These are phyloP conservation scores for Scedosporium boydii DNA, from an alignment of 2,329 filamentous ascomycete genomes.

Conservation along the genomic window DNA sequence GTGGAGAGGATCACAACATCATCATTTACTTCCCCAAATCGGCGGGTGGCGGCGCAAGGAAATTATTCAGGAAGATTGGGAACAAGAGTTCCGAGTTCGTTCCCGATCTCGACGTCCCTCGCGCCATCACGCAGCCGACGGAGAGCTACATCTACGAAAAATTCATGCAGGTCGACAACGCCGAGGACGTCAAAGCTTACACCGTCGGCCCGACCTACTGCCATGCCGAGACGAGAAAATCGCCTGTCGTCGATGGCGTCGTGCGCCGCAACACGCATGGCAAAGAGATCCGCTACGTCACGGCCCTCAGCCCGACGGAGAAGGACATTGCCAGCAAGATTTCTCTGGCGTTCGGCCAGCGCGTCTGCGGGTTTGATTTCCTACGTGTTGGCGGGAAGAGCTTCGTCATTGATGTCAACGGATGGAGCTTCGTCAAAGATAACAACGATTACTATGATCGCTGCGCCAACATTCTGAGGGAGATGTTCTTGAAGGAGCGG, in stretches of 20 bases:
- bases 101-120: conserved; percentile 62
- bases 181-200: conserved; percentile 97
- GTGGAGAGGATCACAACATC: conserved; percentile 97
- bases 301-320: conserved; percentile 70
- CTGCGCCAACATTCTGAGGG: conserved; percentile 73
- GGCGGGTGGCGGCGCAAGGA: conserved; percentile 77
- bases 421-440: conserved; percentile 99
- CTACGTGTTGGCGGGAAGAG: conserved; percentile 81
- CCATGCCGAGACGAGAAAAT: conserved; percentile 94
- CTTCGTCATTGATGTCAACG: conserved; percentile 97
- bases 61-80: conserved; percentile 92
- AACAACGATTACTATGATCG: conserved; percentile 98
- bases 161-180: conserved; percentile 92
- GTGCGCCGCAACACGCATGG: conserved; percentile 94
- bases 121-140: conserved; percentile 69
- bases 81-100: conserved; percentile 98
- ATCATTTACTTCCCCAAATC: conserved; percentile 92
- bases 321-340: conserved; percentile 82
- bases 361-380: conserved; percentile 92
- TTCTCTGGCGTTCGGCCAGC: conserved; percentile 82
- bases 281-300: conserved; percentile 94
- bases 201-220: conserved; percentile 90
- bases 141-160: conserved; percentile 95
- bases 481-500: conserved; percentile 80
- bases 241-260: conserved; percentile 90